Base-by-base conservation (phyloP, 73 alveolate genomes). In the Paramecium biaurelia region DNA sequence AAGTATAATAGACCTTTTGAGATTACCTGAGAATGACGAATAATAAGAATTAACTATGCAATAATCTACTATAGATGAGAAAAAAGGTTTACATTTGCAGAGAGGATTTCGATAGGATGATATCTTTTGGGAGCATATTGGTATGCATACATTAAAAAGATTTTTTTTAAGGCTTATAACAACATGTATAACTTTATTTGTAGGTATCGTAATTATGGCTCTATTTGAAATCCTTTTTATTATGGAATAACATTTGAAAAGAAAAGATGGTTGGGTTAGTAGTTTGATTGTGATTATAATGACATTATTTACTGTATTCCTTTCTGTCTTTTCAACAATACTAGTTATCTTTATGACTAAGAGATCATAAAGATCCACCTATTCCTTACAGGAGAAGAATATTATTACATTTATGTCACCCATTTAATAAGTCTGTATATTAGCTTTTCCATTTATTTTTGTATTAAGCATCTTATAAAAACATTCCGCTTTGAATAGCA, bases 41-140 rank as follows among this genome's bases (percentile, higher is more conserved):
- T 28, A 53, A 18, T 18, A 43, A 7, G 14, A 43, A 23, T 11
- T 2, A 15, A 34, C 21, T 6, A 20, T 35, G 59, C n/a, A 41
- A 23, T 18, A 32, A 10, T 79, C 47, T 7, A n/a, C 26, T 18
- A 42, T 41, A 23, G 72, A 42, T 43, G 72, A 79, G 24, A 41
- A 79, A 14, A 79, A 79, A 34, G 90, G 74, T 4, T 43, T 79
- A 45, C 70, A 79, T 45, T 30, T 79, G 8, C 47, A 79, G 47
- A 79, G 90, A 79, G 90, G 90, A 47, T 79, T 79, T 47, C 47
- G 90, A 23, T 79, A 79, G 12, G 90, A 79, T 38, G 90, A 79
- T 42, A 79, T 79, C 4, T 79, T 43, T 79, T 79, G 90, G 90
- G 90, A 79, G 49, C 47, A 79, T 79, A 79, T 79, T 1, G 90